Evolutionary conservation across 345 rosid species (phyloP).

Genomic region (Angophora floribunda): DNA sequence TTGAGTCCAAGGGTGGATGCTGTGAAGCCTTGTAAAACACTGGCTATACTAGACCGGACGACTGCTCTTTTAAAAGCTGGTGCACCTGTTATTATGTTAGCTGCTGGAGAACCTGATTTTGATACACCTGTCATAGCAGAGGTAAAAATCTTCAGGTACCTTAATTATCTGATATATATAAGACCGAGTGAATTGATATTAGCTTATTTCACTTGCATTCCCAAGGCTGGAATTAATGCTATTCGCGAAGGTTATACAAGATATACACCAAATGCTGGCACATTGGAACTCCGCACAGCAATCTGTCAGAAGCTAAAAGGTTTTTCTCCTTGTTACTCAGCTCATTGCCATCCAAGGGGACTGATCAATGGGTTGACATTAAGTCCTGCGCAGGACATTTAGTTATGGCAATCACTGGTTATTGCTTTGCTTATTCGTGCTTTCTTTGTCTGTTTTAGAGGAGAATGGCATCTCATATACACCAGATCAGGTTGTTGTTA

Average conservation of each 20-base stretch:
- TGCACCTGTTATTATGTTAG: slow-evolving; percentile 72
- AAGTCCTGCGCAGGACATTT: not conserved
- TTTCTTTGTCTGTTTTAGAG: slow-evolving; percentile 22
- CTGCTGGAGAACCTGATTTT: slow-evolving; percentile 98
- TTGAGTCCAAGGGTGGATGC: slow-evolving; percentile 74
- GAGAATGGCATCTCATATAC: slow-evolving; percentile 82
- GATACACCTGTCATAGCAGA: slow-evolving; percentile 78
- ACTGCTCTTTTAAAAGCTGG: slow-evolving; percentile 88
- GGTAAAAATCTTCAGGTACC: slow-evolving; percentile 15
- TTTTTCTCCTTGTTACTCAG: not conserved
- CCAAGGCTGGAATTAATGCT: slow-evolving; percentile 83
- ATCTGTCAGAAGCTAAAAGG: slow-evolving; percentile 81
- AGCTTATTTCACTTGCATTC: not conserved
- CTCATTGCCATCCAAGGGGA: not conserved
- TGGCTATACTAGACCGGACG: slow-evolving; percentile 84
- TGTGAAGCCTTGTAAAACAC: slow-evolving; percentile 82
- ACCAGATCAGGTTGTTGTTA: slow-evolving; percentile 79
- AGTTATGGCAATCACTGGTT: not conserved
- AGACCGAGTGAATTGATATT: not conserved
- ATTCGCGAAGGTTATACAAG: slow-evolving; percentile 84
- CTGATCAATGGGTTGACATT: not conserved
- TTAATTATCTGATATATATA: not conserved
- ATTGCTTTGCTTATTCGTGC: not conserved
- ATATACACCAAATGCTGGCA: slow-evolving; percentile 84
- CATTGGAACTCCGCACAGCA: slow-evolving; percentile 64